These are phyloP conservation scores for Rhodotorula paludigena DNA, from an alignment of 768 basidiomycete species.

Conservation along the genomic window DNA sequence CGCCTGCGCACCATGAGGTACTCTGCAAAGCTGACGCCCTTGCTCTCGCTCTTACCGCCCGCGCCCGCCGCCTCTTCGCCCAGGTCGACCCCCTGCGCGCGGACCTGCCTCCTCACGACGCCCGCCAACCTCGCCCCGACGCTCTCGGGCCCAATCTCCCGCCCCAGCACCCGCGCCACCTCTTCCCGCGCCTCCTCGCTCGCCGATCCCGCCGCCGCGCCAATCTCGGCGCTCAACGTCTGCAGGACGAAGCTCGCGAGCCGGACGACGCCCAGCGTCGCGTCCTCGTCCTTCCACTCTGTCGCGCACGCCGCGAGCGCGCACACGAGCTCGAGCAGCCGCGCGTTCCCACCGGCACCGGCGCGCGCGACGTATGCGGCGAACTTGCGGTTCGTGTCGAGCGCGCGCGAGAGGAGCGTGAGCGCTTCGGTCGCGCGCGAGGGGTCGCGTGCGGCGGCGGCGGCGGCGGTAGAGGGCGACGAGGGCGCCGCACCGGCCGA, in stretches of 20 bases:
- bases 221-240: constrained; percentile 74
- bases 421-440: constrained; percentile 32
- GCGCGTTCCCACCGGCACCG: too few relatives aligned
- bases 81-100: constrained; percentile 10
- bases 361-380: background rate
- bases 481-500: background rate
- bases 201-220: constrained; percentile 56
- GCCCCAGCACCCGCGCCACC: constrained; percentile 40
- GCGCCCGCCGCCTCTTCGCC: background rate
- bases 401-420: constrained; percentile 71
- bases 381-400: constrained; percentile 66
- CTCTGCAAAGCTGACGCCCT: constrained; percentile 61
- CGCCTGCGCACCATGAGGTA: constrained; percentile 61
- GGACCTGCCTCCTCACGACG: constrained; percentile 10
- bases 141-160: constrained; percentile 1
- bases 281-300: constrained; percentile 74
- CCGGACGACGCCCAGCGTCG: constrained; percentile 80
- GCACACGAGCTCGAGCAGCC: constrained; percentile 3
- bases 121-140: background rate
- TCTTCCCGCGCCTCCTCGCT: constrained; percentile 50
- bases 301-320: constrained; percentile 49
- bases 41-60: constrained; percentile 43
- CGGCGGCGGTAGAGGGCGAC: background rate
- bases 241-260: constrained; percentile 88
- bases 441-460: constrained; percentile 13